Conservation (phyloP, 1,139 yeast genomes). For the Entelexis sorbosivorans region DNA sequence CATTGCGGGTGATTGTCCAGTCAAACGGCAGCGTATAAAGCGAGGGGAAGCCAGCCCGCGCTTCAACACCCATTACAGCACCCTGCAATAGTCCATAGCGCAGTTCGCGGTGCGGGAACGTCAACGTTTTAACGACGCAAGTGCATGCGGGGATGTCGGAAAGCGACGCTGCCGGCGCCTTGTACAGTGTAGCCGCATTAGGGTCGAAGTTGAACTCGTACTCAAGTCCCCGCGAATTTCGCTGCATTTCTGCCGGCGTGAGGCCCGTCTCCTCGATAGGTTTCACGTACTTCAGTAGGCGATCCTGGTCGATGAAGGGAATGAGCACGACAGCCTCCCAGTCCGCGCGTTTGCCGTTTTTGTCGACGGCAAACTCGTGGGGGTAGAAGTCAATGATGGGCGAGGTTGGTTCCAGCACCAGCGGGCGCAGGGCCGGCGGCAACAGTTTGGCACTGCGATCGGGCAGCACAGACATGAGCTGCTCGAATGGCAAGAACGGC, state of each 20-base stretch:
- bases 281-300: constrained; percentile 59
- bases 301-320: constrained; percentile 78
- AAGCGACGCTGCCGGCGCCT: constrained; percentile 73
- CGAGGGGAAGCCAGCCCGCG: constrained; percentile 86
- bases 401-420: constrained; percentile 83
- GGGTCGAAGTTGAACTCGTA: constrained; percentile 64
- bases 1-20: constrained; percentile 39
- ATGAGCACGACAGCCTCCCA: constrained; percentile 99
- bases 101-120: constrained; percentile 23
- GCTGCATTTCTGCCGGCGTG: constrained; percentile 52
- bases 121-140: constrained; percentile 40
- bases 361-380: constrained; percentile 71
- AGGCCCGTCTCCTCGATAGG: constrained; percentile 46
- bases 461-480: constrained; percentile 95
- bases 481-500: constrained; percentile 91
- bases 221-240: constrained; percentile 68
- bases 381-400: constrained; percentile 92
- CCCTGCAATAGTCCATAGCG: constrained; percentile 55
- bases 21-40: constrained; percentile 57
- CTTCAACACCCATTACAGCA: constrained; percentile 56
- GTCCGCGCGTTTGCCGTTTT: constrained; percentile 88
- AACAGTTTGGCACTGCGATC: constrained; percentile 76
- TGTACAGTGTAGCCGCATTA: constrained; percentile 56
- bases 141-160: constrained; percentile 33
- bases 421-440: constrained; percentile 63